Evolutionary conservation across 495 filamentous ascomycete genomes (phyloP).

Genomic region (Glonium stellatum): DNA sequence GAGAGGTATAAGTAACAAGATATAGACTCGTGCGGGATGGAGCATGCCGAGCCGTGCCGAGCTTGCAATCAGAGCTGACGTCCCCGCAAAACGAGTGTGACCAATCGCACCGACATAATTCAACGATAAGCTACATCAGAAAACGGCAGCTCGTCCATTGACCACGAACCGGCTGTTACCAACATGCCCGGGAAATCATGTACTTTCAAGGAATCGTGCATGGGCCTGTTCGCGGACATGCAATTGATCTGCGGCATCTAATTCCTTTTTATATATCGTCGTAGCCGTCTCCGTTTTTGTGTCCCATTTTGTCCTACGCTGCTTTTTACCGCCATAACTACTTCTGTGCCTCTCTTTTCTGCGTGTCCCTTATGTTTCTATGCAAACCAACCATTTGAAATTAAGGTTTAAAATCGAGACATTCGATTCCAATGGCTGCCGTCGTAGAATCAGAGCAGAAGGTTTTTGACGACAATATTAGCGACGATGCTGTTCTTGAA

Average conservation of each 20-base stretch:
- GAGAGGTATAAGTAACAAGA: too few species aligned
- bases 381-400: too few species aligned
- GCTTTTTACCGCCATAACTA: not conserved
- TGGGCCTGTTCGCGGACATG: not conserved
- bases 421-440: not conserved
- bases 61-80: too few species aligned
- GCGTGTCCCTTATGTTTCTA: not conserved
- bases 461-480: slow-evolving; percentile 14
- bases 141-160: too few species aligned
- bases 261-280: not conserved
- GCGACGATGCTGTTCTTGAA: slow-evolving; percentile 27
- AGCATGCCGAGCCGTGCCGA: too few species aligned
- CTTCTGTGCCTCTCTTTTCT: not conserved
- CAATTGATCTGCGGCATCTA: not conserved
- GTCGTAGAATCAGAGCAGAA: slow-evolving; percentile 9
- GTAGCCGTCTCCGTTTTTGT: not conserved
- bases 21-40: too few species aligned
- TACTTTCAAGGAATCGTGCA: not conserved
- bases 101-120: too few species aligned
- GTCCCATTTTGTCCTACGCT: not conserved
- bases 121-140: too few species aligned
- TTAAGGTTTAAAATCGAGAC: not conserved
- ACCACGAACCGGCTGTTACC: too few species aligned
- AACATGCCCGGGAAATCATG: not conserved
- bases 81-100: too few species aligned